These are phyloP conservation scores for Linum tenue DNA, from an alignment of 345 rosid species.

Conservation along the genomic window DNA sequence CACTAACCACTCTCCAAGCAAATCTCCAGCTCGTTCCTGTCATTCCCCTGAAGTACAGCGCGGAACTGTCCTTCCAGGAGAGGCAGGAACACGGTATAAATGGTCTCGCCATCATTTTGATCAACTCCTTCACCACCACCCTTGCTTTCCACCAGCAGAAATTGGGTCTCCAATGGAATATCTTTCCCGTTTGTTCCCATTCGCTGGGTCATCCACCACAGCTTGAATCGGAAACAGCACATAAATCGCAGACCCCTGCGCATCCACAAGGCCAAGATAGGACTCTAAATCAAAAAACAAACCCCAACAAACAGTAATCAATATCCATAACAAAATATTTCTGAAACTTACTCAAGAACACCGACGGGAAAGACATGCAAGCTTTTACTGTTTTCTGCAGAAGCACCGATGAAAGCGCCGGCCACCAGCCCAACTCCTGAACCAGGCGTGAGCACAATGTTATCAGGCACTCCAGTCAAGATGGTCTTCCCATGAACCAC, in stretches of 20 bases:
- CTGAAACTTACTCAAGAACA: conserved; percentile 52
- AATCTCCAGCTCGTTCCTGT: conserved; percentile 71
- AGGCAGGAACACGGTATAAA: conserved; percentile 86
- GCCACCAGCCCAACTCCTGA: conserved; percentile 52
- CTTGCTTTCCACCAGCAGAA: conserved; percentile 81
- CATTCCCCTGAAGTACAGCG: conserved; percentile 87
- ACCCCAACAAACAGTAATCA: background rate
- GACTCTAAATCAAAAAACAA: background rate
- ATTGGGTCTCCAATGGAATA: conserved; percentile 93
- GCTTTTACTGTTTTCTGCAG: conserved; percentile 67
- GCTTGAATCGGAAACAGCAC: conserved; percentile 90
- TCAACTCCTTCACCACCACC: conserved; percentile 42
- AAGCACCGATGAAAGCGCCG: conserved; percentile 84
- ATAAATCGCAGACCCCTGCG: conserved; percentile 69
- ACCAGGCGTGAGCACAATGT: conserved; percentile 62
- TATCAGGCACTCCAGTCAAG: conserved; percentile 76
- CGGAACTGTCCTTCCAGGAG: conserved; percentile 96
- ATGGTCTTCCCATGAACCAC: conserved; percentile 92
- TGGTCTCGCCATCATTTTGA: conserved; percentile 40
- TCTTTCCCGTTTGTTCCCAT: conserved; percentile 89
- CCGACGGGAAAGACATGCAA: conserved; percentile 93
- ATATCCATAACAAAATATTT: background rate
- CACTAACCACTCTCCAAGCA: conserved; percentile 95
- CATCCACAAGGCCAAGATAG: conserved; percentile 5
- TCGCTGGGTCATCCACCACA: conserved; percentile 99